A percentile compares a stretch with the other conserved stretches of the same genome.
Evolutionary conservation across 73 alveolate species (phyloP).

Genomic region (Loxodes magnus): DNA sequence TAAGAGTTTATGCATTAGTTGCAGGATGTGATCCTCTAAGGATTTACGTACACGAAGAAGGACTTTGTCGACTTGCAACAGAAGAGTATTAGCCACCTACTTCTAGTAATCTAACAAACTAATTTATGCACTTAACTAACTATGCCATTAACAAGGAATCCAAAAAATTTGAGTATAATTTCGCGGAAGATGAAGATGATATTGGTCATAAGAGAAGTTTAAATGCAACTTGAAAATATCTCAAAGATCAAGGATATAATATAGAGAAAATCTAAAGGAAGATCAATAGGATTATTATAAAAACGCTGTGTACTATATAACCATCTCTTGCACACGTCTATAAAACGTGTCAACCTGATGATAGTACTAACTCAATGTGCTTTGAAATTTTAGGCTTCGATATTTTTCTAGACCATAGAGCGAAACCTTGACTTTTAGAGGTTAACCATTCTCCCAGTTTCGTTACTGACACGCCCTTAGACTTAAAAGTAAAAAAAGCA

Average conservation of each 20-base stretch:
- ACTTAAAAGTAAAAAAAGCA: neutral
- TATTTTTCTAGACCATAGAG: no score
- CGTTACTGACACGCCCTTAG: neutral
- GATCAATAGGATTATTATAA: neutral
- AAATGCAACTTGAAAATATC: neutral
- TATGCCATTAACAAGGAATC: conserved; percentile 66
- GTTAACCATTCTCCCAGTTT: conserved; percentile 5
- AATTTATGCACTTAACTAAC: conserved; percentile 70
- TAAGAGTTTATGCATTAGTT: conserved; percentile 77
- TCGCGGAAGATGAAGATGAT: no score
- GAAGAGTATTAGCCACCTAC: conserved; percentile 68
- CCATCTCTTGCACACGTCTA: neutral
- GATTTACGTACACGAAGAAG: conserved; percentile 86
- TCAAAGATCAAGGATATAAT: neutral
- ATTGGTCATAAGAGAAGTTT: neutral
- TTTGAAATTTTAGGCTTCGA: neutral
- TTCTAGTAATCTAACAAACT: conserved; percentile 36
- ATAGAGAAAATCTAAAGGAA: neutral
- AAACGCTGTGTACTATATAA: neutral
- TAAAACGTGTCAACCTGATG: neutral
- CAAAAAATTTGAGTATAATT: conserved; percentile 35
- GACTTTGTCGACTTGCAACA: conserved; percentile 84
- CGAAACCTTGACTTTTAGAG: conserved; percentile 1
- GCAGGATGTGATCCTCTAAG: conserved; percentile 67
- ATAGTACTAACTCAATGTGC: neutral